Evolutionary conservation across 768 basidiomycete species (phyloP).

Genomic region (Suillus luteus): DNA sequence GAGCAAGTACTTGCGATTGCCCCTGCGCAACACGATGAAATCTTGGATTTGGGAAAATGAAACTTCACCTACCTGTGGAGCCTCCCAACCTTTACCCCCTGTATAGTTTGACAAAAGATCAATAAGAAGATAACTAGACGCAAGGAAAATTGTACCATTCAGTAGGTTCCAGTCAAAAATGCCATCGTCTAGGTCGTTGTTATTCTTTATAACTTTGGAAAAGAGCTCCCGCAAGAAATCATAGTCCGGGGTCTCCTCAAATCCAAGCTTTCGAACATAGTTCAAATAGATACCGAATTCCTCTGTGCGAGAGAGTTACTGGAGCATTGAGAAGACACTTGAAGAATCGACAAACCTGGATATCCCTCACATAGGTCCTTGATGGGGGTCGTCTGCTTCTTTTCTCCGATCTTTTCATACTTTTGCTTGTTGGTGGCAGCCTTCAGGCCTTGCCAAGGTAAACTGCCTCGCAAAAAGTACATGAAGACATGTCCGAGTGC

Average conservation of each 20-base stretch:
- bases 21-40: conserved; percentile 38
- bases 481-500: conserved; percentile 99
- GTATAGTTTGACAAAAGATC: conserved; percentile 10
- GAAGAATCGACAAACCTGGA: conserved; percentile 62
- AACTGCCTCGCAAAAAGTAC: conserved; percentile 96
- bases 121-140: conserved; percentile 7
- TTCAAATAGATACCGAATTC: conserved; percentile 99
- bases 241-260: conserved; percentile 99
- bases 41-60: conserved; percentile 9
- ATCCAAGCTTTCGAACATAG: conserved; percentile 98
- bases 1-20: conserved; percentile 64
- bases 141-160: conserved; percentile 55
- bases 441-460: conserved; percentile 99
- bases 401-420: conserved; percentile 99
- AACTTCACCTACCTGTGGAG: conserved; percentile 57
- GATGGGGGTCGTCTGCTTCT: conserved; percentile 98
- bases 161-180: conserved; percentile 96
- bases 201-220: conserved; percentile 89
- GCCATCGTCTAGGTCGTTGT: conserved; percentile 88
- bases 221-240: conserved; percentile 97
- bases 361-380: conserved; percentile 96
- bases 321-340: not conserved
- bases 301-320: conserved; percentile 51
- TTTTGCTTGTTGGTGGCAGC: conserved; percentile 99
- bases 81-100: conserved; percentile 96